These are phyloP conservation scores for Tulasnella sp. DNA, from an alignment of 768 basidiomycete genomes.

Conservation along the genomic window DNA sequence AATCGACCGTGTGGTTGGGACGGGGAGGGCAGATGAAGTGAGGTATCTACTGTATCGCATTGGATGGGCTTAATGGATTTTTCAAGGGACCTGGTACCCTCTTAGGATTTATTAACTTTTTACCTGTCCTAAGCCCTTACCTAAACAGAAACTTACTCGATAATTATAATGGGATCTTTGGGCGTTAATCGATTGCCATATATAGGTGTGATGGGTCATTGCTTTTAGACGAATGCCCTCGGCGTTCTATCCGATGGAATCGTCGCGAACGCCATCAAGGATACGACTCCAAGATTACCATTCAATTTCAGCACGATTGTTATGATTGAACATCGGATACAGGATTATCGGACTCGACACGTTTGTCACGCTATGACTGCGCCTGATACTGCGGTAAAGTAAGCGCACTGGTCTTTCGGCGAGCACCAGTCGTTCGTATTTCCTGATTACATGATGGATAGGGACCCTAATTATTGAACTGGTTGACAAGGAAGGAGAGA, in stretches of 20 bases:
- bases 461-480: conserved; percentile 30
- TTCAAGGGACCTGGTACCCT: not conserved
- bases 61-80: conserved; percentile 52
- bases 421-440: conserved; percentile 51
- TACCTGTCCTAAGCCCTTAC: not conserved
- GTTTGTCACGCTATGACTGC: conserved; percentile 44
- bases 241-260: no score
- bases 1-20: conserved; percentile 50
- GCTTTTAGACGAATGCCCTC: no score
- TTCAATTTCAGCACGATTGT: no score
- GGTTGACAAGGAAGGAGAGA: conserved; percentile 37
- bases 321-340: no score
- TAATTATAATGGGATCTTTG: not conserved
- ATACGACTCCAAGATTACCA: no score
- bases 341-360: no score
- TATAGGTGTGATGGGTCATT: no score
- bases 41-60: conserved; percentile 68
- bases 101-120: not conserved
- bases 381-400: conserved; percentile 67
- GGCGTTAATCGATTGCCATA: not conserved
- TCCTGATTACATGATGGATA: conserved; percentile 40
- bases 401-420: conserved; percentile 58
- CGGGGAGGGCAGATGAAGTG: conserved; percentile 66
- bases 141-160: not conserved
- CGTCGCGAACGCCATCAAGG: no score